Conservation (phyloP, 768 basidiomycete genomes). For the Lentinula raphanica region DNA sequence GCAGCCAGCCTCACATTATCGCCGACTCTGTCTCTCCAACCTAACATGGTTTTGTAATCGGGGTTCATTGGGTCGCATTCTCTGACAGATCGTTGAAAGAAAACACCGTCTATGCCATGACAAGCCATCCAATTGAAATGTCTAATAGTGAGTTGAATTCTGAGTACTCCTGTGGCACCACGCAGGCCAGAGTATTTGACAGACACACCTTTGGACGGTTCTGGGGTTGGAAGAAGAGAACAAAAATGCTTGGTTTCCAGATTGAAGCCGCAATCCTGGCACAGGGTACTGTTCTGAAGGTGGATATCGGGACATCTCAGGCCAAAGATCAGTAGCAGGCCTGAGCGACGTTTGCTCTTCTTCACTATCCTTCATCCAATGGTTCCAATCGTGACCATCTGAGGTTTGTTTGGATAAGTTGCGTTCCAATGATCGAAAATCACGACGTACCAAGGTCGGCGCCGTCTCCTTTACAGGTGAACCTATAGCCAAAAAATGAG, state of each 20-base stretch:
- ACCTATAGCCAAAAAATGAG: slow-evolving; percentile 37
- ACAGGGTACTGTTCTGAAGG: slow-evolving; percentile 66
- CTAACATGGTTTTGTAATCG: slow-evolving; percentile 43
- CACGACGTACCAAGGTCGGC: slow-evolving; percentile 40
- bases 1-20: slow-evolving; percentile 71
- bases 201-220: slow-evolving; percentile 56
- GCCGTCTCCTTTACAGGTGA: slow-evolving; percentile 66
- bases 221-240: slow-evolving; percentile 76
- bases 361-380: slow-evolving; percentile 72
- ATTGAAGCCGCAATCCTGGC: slow-evolving; percentile 54
- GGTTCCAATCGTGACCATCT: slow-evolving; percentile 82
- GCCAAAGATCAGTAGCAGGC: slow-evolving; percentile 76
- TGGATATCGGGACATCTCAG: slow-evolving; percentile 66
- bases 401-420: neutral
- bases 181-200: no score
- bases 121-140: slow-evolving; percentile 85
- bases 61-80: slow-evolving; percentile 43
- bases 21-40: slow-evolving; percentile 69
- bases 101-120: slow-evolving; percentile 75
- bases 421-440: neutral
- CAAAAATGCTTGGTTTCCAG: slow-evolving; percentile 57
- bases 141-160: slow-evolving; percentile 19
- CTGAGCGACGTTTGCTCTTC: no score
- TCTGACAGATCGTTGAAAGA: slow-evolving; percentile 72
- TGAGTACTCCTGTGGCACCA: neutral